phyloP scores from a whole-genome alignment of 1,284 basidiomycete genomes.

The Ganoderma meredithae region DNA sequence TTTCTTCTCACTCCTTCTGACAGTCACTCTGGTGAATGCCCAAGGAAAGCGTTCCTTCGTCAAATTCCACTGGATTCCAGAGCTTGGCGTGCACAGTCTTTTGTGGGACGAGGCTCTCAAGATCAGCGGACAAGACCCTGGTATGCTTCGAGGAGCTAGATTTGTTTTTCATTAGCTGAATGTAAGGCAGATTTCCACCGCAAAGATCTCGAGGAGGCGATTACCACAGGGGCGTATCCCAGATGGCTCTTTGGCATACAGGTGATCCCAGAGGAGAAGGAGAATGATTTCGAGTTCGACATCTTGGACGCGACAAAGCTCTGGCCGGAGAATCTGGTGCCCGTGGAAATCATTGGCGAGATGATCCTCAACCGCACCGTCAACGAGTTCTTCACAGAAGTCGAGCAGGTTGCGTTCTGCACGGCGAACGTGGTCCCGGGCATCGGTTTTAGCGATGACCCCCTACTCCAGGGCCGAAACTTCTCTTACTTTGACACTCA shows the following conservation, averaged over 20 bases:
- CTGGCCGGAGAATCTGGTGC: conserved; percentile 82
- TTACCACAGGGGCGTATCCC: conserved; percentile 69
- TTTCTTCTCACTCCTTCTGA: neutral
- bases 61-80: conserved; percentile 87
- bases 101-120: conserved; percentile 90
- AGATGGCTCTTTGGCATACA: conserved; percentile 85
- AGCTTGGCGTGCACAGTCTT: conserved; percentile 84
- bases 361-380: conserved; percentile 72
- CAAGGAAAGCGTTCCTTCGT: conserved; percentile 77
- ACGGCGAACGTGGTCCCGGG: conserved; percentile 84
- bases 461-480: conserved; percentile 83
- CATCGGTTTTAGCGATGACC: conserved; percentile 84
- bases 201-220: conserved; percentile 82
- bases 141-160: conserved; percentile 40
- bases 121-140: conserved; percentile 80
- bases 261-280: conserved; percentile 67
- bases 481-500: conserved; percentile 89
- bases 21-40: conserved; percentile 67
- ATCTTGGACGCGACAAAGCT: conserved; percentile 87
- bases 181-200: conserved; percentile 71
- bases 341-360: conserved; percentile 79
- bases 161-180: conserved; percentile 14
- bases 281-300: conserved; percentile 84
- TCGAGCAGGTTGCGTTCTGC: conserved; percentile 86
- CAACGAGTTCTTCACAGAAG: conserved; percentile 84